A percentile compares a stretch with the other conserved stretches of the same genome.
Evolutionary conservation across 495 filamentous ascomycete genomes (phyloP).

Genomic region (Pseudevernia furfuracea): DNA sequence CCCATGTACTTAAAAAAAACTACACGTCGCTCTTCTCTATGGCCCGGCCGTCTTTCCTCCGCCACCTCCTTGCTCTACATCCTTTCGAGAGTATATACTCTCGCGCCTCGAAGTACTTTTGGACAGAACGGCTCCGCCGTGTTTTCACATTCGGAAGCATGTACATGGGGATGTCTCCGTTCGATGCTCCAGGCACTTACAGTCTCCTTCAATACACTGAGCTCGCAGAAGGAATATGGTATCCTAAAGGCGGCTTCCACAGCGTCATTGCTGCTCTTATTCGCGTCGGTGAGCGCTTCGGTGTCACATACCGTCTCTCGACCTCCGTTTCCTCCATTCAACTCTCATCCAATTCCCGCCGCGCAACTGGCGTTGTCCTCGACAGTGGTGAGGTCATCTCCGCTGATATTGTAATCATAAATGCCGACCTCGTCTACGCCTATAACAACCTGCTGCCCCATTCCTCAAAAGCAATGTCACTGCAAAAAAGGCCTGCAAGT

Average conservation of each 20-base stretch:
- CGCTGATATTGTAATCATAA: conserved; percentile 57
- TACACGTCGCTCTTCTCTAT: conserved; percentile 50
- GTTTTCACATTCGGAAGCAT: conserved; percentile 68
- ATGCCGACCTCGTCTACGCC: conserved; percentile 63
- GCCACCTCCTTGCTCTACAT: conserved; percentile 48
- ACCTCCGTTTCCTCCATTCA: conserved; percentile 44
- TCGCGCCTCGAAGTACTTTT: conserved; percentile 54
- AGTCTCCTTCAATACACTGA: conserved; percentile 65
- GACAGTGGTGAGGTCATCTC: conserved; percentile 42
- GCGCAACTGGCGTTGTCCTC: conserved; percentile 49
- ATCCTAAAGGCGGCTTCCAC: conserved; percentile 61
- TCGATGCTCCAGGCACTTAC: conserved; percentile 65
- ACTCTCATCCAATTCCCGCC: conserved; percentile 36
- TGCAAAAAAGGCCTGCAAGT: conserved; percentile 44
- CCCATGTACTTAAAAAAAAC: conserved; percentile 53
- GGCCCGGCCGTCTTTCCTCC: conserved; percentile 43
- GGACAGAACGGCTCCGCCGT: conserved; percentile 54
- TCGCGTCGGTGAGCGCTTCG: conserved; percentile 45
- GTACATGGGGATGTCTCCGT: conserved; percentile 73
- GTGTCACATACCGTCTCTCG: conserved; percentile 50
- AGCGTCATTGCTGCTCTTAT: conserved; percentile 50
- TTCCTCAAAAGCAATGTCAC: conserved; percentile 38
- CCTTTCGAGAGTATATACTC: conserved; percentile 58
- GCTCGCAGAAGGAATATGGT: conserved; percentile 65
- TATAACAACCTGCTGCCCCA: conserved; percentile 56